Evolutionary conservation across 83 land plant genomes (phyloP).

Genomic region (Isoetes engelmannii): DNA sequence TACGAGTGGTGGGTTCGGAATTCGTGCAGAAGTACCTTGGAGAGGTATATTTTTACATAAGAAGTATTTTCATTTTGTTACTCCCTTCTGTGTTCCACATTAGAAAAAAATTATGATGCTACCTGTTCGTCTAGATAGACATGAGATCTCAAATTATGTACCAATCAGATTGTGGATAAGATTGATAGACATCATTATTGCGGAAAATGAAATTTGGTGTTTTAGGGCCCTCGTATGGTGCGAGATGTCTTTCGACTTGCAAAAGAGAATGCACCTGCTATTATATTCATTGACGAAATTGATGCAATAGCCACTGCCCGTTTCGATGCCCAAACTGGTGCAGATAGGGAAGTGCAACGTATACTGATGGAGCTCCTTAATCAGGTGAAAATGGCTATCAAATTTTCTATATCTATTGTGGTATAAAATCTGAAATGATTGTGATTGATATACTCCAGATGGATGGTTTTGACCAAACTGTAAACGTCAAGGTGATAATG

Average conservation of each 20-base stretch:
- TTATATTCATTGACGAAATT: slow-evolving; percentile 83
- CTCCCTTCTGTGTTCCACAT: background rate
- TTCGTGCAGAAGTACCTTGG: slow-evolving; percentile 95
- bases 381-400: slow-evolving; percentile 56
- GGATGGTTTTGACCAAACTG: slow-evolving; percentile 92
- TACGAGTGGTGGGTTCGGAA: slow-evolving; percentile 92
- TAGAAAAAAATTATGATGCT: too few relatives aligned
- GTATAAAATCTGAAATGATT: background rate
- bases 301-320: slow-evolving; percentile 93
- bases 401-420: background rate
- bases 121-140: background rate
- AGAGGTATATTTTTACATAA: slow-evolving; percentile 41
- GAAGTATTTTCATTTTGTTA: background rate
- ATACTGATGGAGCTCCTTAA: slow-evolving; percentile 91
- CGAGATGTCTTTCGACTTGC: slow-evolving; percentile 93
- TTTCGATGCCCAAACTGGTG: slow-evolving; percentile 98
- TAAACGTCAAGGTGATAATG: slow-evolving; percentile 95
- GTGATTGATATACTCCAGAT: slow-evolving; percentile 37
- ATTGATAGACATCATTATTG: too few relatives aligned
- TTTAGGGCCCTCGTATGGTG: slow-evolving; percentile 90
- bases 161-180: background rate
- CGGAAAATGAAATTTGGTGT: too few relatives aligned
- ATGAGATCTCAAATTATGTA: background rate
- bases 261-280: slow-evolving; percentile 94
- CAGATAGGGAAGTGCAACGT: slow-evolving; percentile 92